Evolutionary conservation across 306 rosid species (phyloP).

Genomic region (Adenanthera pavonina): DNA sequence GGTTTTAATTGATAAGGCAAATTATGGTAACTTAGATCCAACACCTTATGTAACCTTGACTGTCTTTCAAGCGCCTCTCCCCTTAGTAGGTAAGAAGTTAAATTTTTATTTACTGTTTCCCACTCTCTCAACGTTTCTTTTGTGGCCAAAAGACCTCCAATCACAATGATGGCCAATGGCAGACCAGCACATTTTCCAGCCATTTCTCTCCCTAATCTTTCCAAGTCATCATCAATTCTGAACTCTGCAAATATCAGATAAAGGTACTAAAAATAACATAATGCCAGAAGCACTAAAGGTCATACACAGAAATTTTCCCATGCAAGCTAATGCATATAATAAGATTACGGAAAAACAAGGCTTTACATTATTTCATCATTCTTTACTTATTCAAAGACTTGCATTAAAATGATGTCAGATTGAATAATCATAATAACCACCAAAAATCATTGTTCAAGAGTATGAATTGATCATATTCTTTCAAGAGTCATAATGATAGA

Average conservation of each 20-base stretch:
- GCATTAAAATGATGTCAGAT: background rate
- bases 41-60: slow-evolving; percentile 44
- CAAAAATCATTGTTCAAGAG: background rate
- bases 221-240: slow-evolving; percentile 28
- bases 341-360: background rate
- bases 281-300: background rate
- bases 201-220: slow-evolving; percentile 56
- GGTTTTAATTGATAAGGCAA: slow-evolving; percentile 56
- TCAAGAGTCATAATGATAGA: background rate
- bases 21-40: slow-evolving; percentile 55
- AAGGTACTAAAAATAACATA: slow-evolving; percentile 2
- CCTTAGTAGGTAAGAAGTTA: slow-evolving; percentile 40
- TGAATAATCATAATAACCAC: background rate
- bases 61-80: slow-evolving; percentile 48
- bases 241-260: slow-evolving; percentile 36
- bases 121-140: slow-evolving; percentile 48
- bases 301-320: background rate
- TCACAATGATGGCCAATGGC: slow-evolving; percentile 60
- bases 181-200: slow-evolving; percentile 59
- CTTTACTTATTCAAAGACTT: background rate
- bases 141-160: slow-evolving; percentile 63
- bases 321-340: background rate
- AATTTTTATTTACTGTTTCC: slow-evolving; percentile 42
- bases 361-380: slow-evolving; percentile 1
- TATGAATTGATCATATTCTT: background rate